A percentile compares a stretch with the other conserved stretches of the same genome.
phyloP scores from a whole-genome alignment of 108 stramenopile genomes.

The Nitzschia sp. region DNA sequence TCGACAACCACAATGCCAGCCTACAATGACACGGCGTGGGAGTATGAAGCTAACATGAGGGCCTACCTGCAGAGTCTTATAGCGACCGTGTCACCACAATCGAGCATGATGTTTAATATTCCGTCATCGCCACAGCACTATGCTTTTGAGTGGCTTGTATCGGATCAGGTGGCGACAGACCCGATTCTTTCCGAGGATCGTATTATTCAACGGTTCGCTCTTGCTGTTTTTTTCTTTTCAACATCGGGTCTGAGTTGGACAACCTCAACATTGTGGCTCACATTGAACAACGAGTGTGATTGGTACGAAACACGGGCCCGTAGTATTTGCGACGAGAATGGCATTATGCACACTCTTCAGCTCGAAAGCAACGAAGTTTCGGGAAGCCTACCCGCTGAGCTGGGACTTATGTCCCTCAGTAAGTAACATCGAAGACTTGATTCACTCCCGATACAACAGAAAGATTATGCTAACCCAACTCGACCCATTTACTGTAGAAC shows the following conservation, averaged over 20 bases:
- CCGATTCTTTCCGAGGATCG: neutral
- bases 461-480: too few species aligned
- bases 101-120: neutral
- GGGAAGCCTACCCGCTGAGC: constrained; percentile 1
- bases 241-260: constrained; percentile 25
- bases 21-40: neutral
- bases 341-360: neutral
- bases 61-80: constrained; percentile 2
- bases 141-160: constrained; percentile 16
- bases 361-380: neutral
- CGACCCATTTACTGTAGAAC: neutral
- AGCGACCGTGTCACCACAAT: neutral
- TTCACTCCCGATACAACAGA: too few species aligned
- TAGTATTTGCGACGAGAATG: constrained; percentile 11
- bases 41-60: neutral
- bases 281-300: constrained; percentile 10
- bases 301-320: constrained; percentile 15
- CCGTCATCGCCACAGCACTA: neutral
- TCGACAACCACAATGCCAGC: neutral
- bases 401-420: neutral
- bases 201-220: constrained; percentile 20
- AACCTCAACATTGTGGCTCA: constrained; percentile 8
- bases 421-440: neutral
- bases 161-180: constrained; percentile 12
- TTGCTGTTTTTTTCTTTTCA: constrained; percentile 25